Evolutionary conservation across 1,284 basidiomycete species (phyloP), one percentile per base, ranked within the genome.

Genomic region (Rhodotorula mucilaginosa): DNA sequence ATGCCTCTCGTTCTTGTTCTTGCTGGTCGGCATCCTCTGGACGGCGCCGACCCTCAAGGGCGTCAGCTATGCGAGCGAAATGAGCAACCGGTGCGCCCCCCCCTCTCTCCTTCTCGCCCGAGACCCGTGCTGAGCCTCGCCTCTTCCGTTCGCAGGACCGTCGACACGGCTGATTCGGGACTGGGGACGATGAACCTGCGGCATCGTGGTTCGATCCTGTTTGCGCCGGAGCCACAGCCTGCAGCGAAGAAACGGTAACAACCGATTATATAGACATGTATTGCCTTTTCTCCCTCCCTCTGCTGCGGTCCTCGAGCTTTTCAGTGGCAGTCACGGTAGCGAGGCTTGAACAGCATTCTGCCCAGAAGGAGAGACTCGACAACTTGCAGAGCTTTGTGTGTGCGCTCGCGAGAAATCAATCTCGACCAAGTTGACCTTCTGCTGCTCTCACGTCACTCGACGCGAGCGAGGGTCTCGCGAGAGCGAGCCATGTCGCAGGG

Each of bases 61-160:
- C 77, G 89, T 92, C 72, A 89, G 89, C 48, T 93, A 91, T 91
- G 86, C 90, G n/a, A 91, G 89, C 78, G 91, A 93, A 82, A 92
- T 93, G 91, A 87, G 86, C 78, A 88, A 87, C 80, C 85, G 88
- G 91, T 91, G 77, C 52, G 80, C 16, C 69, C 23, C 19, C 48
- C 15, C 10, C 26, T 46, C 52, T 26, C n/a, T 18, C 18, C 18
- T n/a, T 47, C 19, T 23, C 31, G 23, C 10, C 19, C 23, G 15
- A 5, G 8, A 23, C 51, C 51, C 6, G 51, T 44, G 13, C 54
- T 56, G 26, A 56, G 12, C 26, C 26, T 56, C 26, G 26, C 54
- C 8, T 12, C 52, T 31, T 18, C 16, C 8, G 34, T 26, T 3
- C 31, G 16, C 63, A 64, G 63, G 7, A 47, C 52, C 12, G n/a